Evolutionary conservation across 2,329 filamentous ascomycete genomes (phyloP).

Genomic region (Dactylellina drechsleri): DNA sequence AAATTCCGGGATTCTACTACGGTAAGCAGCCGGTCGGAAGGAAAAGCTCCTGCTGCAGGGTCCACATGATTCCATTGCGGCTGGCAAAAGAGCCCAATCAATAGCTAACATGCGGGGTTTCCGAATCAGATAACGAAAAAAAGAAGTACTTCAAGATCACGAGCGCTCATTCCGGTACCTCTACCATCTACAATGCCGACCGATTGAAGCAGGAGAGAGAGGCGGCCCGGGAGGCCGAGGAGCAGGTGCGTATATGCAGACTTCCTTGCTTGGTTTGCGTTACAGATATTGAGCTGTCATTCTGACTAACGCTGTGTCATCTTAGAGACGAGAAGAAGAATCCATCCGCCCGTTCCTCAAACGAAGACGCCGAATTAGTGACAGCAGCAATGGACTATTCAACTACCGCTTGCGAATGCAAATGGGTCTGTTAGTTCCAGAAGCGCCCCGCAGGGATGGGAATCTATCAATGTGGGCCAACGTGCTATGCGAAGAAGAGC

Average conservation of each 20-base stretch:
- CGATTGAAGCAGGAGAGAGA: constrained; percentile 43
- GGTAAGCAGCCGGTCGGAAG: constrained; percentile 21
- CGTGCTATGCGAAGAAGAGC: constrained; percentile 36
- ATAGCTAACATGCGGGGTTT: constrained; percentile 16
- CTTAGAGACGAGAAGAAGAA: constrained; percentile 47
- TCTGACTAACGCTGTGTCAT: constrained; percentile 1
- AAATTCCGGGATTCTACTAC: constrained; percentile 55
- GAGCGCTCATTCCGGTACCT: constrained; percentile 42
- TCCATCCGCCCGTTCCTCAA: constrained; percentile 36
- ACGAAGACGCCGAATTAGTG: constrained; percentile 42
- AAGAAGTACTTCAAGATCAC: constrained; percentile 54
- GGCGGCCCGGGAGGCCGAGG: constrained; percentile 44
- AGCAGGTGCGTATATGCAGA: constrained; percentile 31
- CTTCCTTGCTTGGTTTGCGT: not conserved
- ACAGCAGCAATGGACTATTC: constrained; percentile 46
- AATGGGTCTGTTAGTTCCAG: constrained; percentile 40
- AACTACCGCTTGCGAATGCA: constrained; percentile 53
- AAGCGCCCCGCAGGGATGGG: constrained; percentile 43
- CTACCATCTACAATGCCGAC: constrained; percentile 52
- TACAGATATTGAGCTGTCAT: not conserved
- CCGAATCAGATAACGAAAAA: constrained; percentile 46
- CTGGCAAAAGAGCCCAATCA: not conserved
- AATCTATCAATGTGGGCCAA: constrained; percentile 40
- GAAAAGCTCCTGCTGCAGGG: constrained; percentile 1
- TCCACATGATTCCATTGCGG: constrained; percentile 5